These are phyloP conservation scores for Trypanosoma caninum DNA, from an alignment of 208 protist species.

Conservation along the genomic window DNA sequence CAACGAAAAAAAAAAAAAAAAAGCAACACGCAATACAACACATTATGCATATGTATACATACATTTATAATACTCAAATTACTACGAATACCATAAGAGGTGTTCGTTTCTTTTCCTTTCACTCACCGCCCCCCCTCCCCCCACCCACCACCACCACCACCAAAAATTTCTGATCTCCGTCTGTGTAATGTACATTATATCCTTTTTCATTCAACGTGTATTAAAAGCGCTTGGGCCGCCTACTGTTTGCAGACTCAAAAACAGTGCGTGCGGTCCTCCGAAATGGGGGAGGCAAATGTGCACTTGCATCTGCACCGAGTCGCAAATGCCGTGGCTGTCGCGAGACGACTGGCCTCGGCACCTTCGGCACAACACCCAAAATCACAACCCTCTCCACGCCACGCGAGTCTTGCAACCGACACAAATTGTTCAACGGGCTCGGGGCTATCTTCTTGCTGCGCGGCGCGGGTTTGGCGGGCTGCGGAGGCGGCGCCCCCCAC, in stretches of 20 bases:
- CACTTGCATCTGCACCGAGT: neutral
- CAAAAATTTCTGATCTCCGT: too few species aligned
- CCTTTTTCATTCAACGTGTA: too few species aligned
- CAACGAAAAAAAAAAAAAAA: conserved; percentile 9
- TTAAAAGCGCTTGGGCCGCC: conserved; percentile 21
- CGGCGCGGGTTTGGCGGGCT: neutral
- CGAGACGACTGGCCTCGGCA: conserved; percentile 2
- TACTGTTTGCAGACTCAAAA: neutral
- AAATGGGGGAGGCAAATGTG: neutral
- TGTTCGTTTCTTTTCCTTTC: neutral
- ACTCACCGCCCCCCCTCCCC: too few species aligned
- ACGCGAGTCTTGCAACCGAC: neutral
- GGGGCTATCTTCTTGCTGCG: neutral
- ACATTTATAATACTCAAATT: neutral
- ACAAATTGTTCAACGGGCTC: neutral
- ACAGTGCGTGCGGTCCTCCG: neutral
- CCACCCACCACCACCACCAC: too few species aligned
- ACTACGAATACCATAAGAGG: neutral
- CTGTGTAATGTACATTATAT: neutral
- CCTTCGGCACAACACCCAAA: conserved; percentile 2
- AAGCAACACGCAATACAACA: conserved; percentile 21
- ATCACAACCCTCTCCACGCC: conserved; percentile 12
- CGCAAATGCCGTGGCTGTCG: too few species aligned
- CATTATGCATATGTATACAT: conserved; percentile 13
- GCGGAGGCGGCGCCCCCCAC: neutral